These are phyloP conservation scores for Penicillium angulare DNA, from an alignment of 495 filamentous ascomycete genomes.

Conservation along the genomic window DNA sequence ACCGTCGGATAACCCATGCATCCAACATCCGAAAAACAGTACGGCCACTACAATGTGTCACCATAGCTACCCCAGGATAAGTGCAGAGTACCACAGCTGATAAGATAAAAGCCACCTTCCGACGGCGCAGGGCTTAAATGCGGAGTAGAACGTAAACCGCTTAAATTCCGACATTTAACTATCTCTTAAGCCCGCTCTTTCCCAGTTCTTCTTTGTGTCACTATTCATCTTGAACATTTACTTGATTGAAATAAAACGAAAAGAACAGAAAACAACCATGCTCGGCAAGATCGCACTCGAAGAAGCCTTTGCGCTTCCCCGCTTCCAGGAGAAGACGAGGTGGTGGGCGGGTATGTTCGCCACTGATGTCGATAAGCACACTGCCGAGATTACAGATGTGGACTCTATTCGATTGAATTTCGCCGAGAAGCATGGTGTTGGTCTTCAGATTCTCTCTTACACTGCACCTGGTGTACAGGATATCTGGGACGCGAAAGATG, in stretches of 20 bases:
- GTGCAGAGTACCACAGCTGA: too few relatives aligned
- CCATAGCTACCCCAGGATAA: too few relatives aligned
- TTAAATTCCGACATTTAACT: too few relatives aligned
- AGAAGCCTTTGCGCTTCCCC: conserved; percentile 50
- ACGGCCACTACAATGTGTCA: too few relatives aligned
- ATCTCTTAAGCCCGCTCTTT: too few relatives aligned
- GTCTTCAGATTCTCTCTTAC: conserved; percentile 58
- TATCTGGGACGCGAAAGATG: conserved; percentile 47
- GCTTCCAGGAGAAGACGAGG: conserved; percentile 45
- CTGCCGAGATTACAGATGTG: conserved; percentile 48
- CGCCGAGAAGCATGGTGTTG: conserved; percentile 59
- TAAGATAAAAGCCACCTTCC: too few relatives aligned
- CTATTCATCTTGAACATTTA: too few relatives aligned
- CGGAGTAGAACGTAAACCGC: too few relatives aligned
- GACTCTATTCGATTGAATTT: conserved; percentile 47
- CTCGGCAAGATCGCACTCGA: conserved; percentile 52
- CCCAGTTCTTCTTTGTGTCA: too few relatives aligned
- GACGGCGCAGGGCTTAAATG: too few relatives aligned
- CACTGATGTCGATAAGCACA: conserved; percentile 42
- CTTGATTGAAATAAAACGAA: neutral
- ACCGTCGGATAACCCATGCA: conserved; percentile 10
- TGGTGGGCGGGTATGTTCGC: conserved; percentile 48
- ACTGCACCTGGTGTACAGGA: conserved; percentile 59
- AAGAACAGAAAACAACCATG: conserved; percentile 23
- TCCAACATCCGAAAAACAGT: neutral